phyloP scores from a whole-genome alignment of 352 stramenopile species.

The Stramenopiles sp. region DNA sequence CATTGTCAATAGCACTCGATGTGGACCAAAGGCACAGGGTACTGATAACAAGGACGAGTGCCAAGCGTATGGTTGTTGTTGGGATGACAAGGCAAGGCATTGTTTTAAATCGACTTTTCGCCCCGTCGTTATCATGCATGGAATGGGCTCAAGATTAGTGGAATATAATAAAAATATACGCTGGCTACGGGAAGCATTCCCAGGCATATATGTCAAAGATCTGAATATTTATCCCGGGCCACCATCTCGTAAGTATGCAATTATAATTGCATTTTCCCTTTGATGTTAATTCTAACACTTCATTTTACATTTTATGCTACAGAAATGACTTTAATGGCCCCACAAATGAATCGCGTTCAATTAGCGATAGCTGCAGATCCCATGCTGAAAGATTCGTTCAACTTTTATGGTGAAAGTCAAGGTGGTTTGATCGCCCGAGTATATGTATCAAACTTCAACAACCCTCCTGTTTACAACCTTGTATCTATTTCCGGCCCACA shows the following conservation, averaged over 20 bases:
- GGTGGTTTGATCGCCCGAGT: background rate
- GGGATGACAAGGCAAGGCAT: no score
- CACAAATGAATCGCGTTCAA: background rate
- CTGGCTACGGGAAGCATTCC: background rate
- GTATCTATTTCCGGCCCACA: background rate
- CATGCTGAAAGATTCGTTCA: background rate
- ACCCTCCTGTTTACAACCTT: background rate
- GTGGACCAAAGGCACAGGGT: no score
- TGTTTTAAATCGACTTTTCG: background rate
- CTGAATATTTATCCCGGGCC: background rate
- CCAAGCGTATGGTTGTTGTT: no score
- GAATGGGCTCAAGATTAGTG: background rate
- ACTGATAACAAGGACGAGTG: no score
- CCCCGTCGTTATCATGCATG: background rate
- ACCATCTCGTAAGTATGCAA: no score
- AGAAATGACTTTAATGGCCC: background rate
- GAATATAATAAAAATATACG: background rate
- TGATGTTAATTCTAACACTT: no score
- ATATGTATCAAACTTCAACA: background rate
- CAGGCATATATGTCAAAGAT: background rate
- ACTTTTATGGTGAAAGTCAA: background rate
- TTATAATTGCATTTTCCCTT: no score
- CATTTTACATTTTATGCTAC: no score
- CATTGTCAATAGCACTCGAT: no score
- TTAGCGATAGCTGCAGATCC: background rate